These are phyloP conservation scores for Nothophoma quercina DNA, from an alignment of 2,329 filamentous ascomycete species.

Conservation along the genomic window DNA sequence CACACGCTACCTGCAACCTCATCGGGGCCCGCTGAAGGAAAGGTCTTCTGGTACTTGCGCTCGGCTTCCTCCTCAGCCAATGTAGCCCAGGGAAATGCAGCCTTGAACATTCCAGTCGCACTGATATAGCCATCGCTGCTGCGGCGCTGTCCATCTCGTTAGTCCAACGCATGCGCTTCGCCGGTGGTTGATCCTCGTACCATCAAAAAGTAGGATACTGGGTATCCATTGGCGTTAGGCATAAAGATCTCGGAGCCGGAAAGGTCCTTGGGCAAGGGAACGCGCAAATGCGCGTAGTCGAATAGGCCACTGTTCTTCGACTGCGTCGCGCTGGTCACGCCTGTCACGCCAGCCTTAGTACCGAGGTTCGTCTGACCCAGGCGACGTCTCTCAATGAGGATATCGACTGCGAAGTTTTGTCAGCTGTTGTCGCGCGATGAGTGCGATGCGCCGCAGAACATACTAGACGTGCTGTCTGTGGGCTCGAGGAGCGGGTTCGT, in stretches of 20 bases:
- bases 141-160: slow-evolving; percentile 65
- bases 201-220: slow-evolving; percentile 96
- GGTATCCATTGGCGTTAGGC: slow-evolving; percentile 67
- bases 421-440: slow-evolving; percentile 36
- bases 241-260: slow-evolving; percentile 90
- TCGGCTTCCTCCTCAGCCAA: slow-evolving; percentile 76
- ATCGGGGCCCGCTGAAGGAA: slow-evolving; percentile 81
- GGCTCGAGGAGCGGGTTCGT: slow-evolving; percentile 71
- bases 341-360: slow-evolving; percentile 79
- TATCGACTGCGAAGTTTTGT: slow-evolving; percentile 51
- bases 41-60: slow-evolving; percentile 83
- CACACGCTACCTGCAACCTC: slow-evolving; percentile 97
- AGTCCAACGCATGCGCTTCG: slow-evolving; percentile 30
- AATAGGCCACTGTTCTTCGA: slow-evolving; percentile 80
- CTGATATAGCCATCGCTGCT: slow-evolving; percentile 85
- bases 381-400: slow-evolving; percentile 80
- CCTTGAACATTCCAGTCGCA: slow-evolving; percentile 92
- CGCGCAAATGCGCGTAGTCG: slow-evolving; percentile 94
- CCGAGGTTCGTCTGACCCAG: slow-evolving; percentile 91
- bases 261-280: slow-evolving; percentile 89
- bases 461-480: slow-evolving; percentile 71
- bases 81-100: slow-evolving; percentile 81
- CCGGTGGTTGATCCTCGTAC: slow-evolving; percentile 53
- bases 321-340: slow-evolving; percentile 74
- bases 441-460: slow-evolving; percentile 46